Base-by-base conservation (phyloP, 1,284 basidiomycete species). In the Microbotryum violaceum region DNA sequence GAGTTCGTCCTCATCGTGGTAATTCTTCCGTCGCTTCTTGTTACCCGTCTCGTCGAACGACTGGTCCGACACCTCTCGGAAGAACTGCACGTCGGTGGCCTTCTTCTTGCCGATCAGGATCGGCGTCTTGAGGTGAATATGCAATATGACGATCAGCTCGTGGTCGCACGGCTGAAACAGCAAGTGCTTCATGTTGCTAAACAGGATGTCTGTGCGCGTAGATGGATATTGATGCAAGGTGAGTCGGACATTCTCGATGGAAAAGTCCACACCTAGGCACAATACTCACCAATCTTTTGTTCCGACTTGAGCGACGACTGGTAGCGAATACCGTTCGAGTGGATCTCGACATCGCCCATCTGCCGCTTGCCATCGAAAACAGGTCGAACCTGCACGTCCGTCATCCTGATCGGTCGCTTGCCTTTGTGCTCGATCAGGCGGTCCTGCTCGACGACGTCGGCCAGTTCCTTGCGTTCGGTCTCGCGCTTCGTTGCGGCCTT, bases 91-190 rank as follows among this genome's bases (percentile, higher is more conserved):
- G 74, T 99, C 96, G 86, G 88, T 89, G 21, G 93, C 87, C 77
- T 98, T 98, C 78, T 92, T 94, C 82, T 98, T 98, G 66, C 96
- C 94, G 70, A 98, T 88, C 83, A 98, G 93, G 76, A 98, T 98
- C 4, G 96, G 96, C 2, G 91, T 85, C 76, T 86, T 96, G 64
- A 98, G 82, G 75, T 98, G 91, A 58, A 97, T 78, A 75, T 98
- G 96, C 42, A 97, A 83, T 63, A 98, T 87, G 56, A 97, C 94
- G 63, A 97, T 82, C 51, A 98, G 79, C 76, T 99, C 96, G 71
- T 91, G 87, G 70, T 99, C 96, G 73, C 94, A 97, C 7, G 96
- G 93, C 75, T 97, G 96, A 83, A 97, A 98, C 79, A 98, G 97
- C 27, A 98, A 80, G 76, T 98, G 96, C 77, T 96, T 97, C 79